Conservation (phyloP, 768 basidiomycete genomes). For the Serendipita sp. region DNA sequence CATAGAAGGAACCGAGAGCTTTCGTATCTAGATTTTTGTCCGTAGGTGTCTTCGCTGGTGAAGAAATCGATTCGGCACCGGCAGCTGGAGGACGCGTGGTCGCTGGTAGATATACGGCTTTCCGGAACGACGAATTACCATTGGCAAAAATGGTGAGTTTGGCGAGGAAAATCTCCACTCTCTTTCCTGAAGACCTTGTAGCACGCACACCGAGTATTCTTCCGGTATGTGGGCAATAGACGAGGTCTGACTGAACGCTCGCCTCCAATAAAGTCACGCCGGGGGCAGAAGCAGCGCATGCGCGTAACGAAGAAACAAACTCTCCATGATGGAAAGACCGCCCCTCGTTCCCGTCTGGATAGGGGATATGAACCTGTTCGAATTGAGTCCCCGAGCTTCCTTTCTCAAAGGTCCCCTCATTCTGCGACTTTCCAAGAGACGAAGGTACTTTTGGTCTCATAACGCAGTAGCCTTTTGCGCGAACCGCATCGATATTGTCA, state of each 20-base stretch:
- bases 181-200: constrained; percentile 26
- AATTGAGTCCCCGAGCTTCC: background rate
- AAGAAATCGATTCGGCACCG: background rate
- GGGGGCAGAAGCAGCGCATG: constrained; percentile 37
- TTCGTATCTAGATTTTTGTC: background rate
- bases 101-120: constrained; percentile 1
- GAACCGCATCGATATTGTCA: constrained; percentile 77
- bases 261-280: constrained; percentile 75
- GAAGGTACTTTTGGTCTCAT: constrained; percentile 32
- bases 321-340: constrained; percentile 87
- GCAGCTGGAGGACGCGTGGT: background rate
- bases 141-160: constrained; percentile 65
- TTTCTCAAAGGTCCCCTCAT: background rate
- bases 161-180: constrained; percentile 43
- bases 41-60: background rate
- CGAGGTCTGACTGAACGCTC: constrained; percentile 47
- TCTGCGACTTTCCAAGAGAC: background rate
- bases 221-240: constrained; percentile 36
- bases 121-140: constrained; percentile 10
- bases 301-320: constrained; percentile 66
- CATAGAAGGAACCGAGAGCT: constrained; percentile 3
- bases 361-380: constrained; percentile 70
- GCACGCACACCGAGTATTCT: constrained; percentile 53
- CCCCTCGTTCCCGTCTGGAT: constrained; percentile 57
- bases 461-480: constrained; percentile 75